phyloP scores from a whole-genome alignment of 108 stramenopile species.

The Schizochytrium sp. region DNA sequence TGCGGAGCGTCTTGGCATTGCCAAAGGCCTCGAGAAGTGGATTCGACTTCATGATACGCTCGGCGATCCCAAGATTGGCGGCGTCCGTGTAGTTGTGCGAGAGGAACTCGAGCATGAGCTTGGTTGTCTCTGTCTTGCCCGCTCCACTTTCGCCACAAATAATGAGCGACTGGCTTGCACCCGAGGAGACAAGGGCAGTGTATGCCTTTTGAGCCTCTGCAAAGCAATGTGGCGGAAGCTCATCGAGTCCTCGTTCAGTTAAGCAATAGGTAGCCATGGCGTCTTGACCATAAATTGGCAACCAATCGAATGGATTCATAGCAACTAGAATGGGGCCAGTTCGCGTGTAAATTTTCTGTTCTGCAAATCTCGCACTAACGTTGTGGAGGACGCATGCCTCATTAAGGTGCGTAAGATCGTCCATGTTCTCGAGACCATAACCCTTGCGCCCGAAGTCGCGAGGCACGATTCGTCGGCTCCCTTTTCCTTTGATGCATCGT shows the following conservation, averaged over 20 bases:
- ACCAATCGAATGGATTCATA: slow-evolving; percentile 36
- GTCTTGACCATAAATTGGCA: slow-evolving; percentile 42
- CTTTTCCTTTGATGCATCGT: background rate
- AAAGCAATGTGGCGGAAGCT: slow-evolving; percentile 82
- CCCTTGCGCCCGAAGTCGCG: background rate
- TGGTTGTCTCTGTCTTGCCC: slow-evolving; percentile 30
- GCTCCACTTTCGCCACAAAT: slow-evolving; percentile 30
- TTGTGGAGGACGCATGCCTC: slow-evolving; percentile 43
- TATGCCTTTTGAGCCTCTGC: slow-evolving; percentile 79
- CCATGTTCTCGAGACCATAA: slow-evolving; percentile 25
- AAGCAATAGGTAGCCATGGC: slow-evolving; percentile 43
- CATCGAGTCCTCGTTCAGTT: slow-evolving; percentile 41
- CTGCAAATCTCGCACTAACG: slow-evolving; percentile 23
- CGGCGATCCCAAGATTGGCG: background rate
- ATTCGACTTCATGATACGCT: slow-evolving; percentile 8
- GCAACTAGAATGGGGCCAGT: slow-evolving; percentile 46
- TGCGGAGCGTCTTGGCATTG: slow-evolving; percentile 23
- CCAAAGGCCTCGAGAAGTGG: slow-evolving; percentile 33
- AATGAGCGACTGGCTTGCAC: slow-evolving; percentile 29
- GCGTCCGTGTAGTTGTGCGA: background rate
- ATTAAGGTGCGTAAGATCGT: slow-evolving; percentile 54
- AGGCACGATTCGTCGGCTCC: background rate
- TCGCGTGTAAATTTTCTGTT: slow-evolving; percentile 36
- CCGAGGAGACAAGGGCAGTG: slow-evolving; percentile 67
- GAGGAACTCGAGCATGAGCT: slow-evolving; percentile 21